Evolutionary conservation across 108 stramenopile species (phyloP), one percentile per base, ranked within the genome.

Genomic region (Cyclotella kingstonii): DNA sequence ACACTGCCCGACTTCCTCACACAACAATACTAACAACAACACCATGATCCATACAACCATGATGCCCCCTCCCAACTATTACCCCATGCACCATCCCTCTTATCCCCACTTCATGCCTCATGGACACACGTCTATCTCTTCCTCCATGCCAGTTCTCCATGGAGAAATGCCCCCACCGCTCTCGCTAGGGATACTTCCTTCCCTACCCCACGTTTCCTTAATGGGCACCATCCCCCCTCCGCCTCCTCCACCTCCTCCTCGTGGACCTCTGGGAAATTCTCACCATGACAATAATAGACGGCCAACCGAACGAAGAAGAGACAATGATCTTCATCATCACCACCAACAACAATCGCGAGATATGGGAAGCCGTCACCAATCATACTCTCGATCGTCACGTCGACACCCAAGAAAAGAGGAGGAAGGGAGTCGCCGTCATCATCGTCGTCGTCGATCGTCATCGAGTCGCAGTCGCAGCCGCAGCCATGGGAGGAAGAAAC

Each of bases 181-280:
- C 1, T 35, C 48, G 14, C 44, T 7, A 2, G 60, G 46, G 1
- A 47, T 62, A 35, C 56, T 17, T 52, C 22, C n/a, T 11, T 9
- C 11, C 6, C 17, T 36, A 5, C 34, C 31, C 17, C 34, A 45
- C 7, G 30, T 7, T 62, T 48, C 29, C 15, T 39, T 48, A 33
- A n/a, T 48, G 35, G 60, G 60, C 9, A 5, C 8, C 5, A 26
- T 26, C 17, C 30, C 25, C 3, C 26, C 28, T 2, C 60, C 60
- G 10, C 60, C 60, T n/a, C 60, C 60, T 3, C 60, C 60, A 5
- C 60, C 60, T 39, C 60, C 60, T 9, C 60, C 60, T 39, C 60
- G 48, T 22, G 48, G 36, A 2, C 54, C 8, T n/a, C 28, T 46
- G 11, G 21, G 19, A 26, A 7, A 23, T 28, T 27, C 25, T 43